Evolutionary conservation across 2,329 filamentous ascomycete species (phyloP).

Genomic region (Fusarium subglutinans): DNA sequence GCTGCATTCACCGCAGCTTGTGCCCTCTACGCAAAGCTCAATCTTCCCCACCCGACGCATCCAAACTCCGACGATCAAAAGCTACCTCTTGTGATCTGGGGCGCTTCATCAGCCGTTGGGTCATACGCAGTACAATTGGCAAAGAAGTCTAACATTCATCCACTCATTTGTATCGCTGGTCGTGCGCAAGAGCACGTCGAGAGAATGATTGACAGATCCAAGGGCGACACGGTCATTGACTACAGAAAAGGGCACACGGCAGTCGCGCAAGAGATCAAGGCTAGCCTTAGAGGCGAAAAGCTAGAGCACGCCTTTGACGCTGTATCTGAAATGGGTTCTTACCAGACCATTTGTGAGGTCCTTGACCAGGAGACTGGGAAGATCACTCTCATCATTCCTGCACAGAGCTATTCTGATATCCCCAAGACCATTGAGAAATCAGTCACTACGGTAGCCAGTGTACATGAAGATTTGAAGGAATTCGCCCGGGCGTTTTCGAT

Average conservation of each 20-base stretch:
- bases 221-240: slow-evolving; percentile 25
- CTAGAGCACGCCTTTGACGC: slow-evolving; percentile 18
- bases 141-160: slow-evolving; percentile 16
- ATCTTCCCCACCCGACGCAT: neutral
- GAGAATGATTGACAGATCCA: slow-evolving; percentile 5
- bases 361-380: neutral
- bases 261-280: neutral
- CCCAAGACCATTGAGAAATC: slow-evolving; percentile 22
- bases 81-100: slow-evolving; percentile 15
- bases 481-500: neutral
- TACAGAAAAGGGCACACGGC: neutral
- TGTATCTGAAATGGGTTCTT: slow-evolving; percentile 22
- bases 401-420: slow-evolving; percentile 22
- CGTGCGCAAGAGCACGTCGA: slow-evolving; percentile 17
- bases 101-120: slow-evolving; percentile 25
- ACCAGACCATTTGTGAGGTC: slow-evolving; percentile 24
- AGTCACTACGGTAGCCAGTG: slow-evolving; percentile 16
- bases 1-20: slow-evolving; percentile 17
- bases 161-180: slow-evolving; percentile 27
- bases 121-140: slow-evolving; percentile 23
- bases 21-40: slow-evolving; percentile 7
- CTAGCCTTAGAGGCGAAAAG: neutral
- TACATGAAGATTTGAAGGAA: slow-evolving; percentile 15
- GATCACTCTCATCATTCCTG: slow-evolving; percentile 21
- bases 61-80: neutral